Percentiles rank a stretch among this genome's conserved stretches.
Evolutionary conservation across 1,284 basidiomycete species (phyloP).

Genomic region (Mycena sp.): DNA sequence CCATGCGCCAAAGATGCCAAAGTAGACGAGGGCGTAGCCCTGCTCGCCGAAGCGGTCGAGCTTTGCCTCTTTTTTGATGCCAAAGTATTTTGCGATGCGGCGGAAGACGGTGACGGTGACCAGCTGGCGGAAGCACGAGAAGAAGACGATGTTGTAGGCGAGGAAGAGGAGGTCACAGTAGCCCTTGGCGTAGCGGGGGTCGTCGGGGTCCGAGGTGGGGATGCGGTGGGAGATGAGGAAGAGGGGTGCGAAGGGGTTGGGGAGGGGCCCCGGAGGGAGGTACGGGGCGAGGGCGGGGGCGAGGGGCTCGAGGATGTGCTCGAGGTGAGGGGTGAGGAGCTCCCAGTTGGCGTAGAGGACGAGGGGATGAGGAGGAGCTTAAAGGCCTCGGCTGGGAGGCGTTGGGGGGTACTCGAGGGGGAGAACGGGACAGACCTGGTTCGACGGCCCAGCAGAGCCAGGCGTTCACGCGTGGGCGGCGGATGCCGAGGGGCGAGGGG

Average conservation of each 20-base stretch:
- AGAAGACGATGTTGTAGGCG: conserved; percentile 90
- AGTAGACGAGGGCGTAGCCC: conserved; percentile 90
- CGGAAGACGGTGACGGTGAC: conserved; percentile 76
- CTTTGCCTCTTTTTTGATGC: conserved; percentile 75
- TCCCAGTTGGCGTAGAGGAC: no score
- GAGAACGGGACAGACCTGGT: no score
- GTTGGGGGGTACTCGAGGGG: no score
- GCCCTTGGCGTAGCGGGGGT: conserved; percentile 80
- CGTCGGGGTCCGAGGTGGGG: conserved; percentile 59
- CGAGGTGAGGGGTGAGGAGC: no score
- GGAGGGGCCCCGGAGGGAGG: no score
- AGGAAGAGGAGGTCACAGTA: conserved; percentile 87
- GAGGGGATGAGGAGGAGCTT: no score
- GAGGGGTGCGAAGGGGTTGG: conserved; percentile 82
- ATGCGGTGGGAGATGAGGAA: conserved; percentile 82
- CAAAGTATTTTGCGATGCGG: conserved; percentile 77
- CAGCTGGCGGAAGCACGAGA: conserved; percentile 89
- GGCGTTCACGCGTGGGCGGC: no score
- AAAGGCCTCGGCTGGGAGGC: no score
- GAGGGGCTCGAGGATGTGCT: no score
- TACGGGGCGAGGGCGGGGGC: no score
- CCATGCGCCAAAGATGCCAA: conserved; percentile 73
- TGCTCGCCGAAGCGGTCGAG: conserved; percentile 91
- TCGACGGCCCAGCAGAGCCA: no score
- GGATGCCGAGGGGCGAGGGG: no score